Base-by-base conservation (phyloP, 768 basidiomycete genomes). In the Psilocybe azurescens region DNA sequence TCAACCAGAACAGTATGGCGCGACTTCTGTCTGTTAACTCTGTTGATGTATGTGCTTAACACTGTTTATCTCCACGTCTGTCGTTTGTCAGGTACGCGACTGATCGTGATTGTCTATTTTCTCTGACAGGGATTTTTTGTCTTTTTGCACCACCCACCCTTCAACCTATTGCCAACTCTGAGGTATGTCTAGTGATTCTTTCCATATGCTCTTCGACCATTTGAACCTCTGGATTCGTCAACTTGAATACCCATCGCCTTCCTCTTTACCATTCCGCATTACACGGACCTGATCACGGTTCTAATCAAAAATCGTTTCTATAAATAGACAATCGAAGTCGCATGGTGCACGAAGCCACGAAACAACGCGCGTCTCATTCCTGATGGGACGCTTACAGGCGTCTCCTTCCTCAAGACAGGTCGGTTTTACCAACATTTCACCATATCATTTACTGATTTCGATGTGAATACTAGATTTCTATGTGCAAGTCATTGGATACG, bases 351-450 rank as follows among this genome's bases (percentile, higher is more conserved):
- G 3, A 64, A 79, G 61, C 75, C 72, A 7, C 74, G 80, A 49
- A 82, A 82, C 66, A 77, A 80, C 41, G 80, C 80, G 3, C 75
- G 81, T 30, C 68, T 81, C 13, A 81, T 82, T 61, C 81, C 81
- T 0, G 80, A 82, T 59, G 79, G 78, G 28, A 77, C 75, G 0
- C 63, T 82, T 48, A 76, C 73, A 11, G 80, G 79, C 30, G 76
- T 79, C 32, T 74, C 77, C 3, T 75, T 81, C 70, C 66, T 81
- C 30, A 79, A 78, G 64, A 81, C 79, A 32, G 75, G 78, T 77
- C 38, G 10, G 66, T 24, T 24, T 24, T 24, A 24, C 24, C 24
- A 24, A 24, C 24, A 24, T 24, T 24, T 24, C 24, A 24, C 24
- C 2, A 24, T 24, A 24, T 24, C 24, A 24, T 24, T 24, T 5